phyloP scores from a whole-genome alignment of 768 basidiomycete genomes.

The Amanita polypyramis region DNA sequence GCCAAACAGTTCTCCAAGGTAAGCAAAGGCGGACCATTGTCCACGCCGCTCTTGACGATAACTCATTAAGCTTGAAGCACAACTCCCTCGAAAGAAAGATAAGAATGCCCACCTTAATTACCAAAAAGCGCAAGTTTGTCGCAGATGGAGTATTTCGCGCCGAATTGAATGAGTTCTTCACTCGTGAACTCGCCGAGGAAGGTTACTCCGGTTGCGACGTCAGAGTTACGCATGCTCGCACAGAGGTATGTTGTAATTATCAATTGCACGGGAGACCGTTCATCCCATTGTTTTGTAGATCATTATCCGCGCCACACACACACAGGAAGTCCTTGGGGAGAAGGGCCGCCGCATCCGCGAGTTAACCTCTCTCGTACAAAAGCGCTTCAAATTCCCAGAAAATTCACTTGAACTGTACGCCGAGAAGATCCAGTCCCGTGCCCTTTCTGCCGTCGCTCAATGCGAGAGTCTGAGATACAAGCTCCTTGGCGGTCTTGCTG shows the following conservation, averaged over 20 bases:
- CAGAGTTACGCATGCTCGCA: constrained; percentile 97
- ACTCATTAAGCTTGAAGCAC: neutral
- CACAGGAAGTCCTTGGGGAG: constrained; percentile 97
- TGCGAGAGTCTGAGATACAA: constrained; percentile 99
- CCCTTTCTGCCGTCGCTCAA: constrained; percentile 96
- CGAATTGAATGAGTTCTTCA: constrained; percentile 98
- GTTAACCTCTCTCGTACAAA: constrained; percentile 95
- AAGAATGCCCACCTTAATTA: constrained; percentile 74
- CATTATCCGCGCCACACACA: constrained; percentile 99
- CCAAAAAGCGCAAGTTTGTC: constrained; percentile 98
- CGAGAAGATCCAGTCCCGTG: constrained; percentile 98
- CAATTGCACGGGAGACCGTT: constrained; percentile 3
- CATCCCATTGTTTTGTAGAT: constrained; percentile 41
- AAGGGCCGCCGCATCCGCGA: constrained; percentile 99
- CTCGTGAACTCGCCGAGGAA: constrained; percentile 95
- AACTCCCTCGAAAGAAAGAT: constrained; percentile 34
- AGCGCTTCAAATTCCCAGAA: constrained; percentile 99
- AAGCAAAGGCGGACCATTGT: neutral
- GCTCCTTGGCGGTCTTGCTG: constrained; percentile 97
- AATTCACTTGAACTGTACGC: constrained; percentile 98
- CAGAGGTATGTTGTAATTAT: constrained; percentile 52
- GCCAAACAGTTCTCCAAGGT: neutral
- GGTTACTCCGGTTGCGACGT: constrained; percentile 99
- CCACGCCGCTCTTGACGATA: neutral
- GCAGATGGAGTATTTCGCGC: constrained; percentile 99